Evolutionary conservation across 176 grass and related monocot genomes (phyloP), one percentile per base, ranked within the genome.

Genomic region (Juncus inflexus): DNA sequence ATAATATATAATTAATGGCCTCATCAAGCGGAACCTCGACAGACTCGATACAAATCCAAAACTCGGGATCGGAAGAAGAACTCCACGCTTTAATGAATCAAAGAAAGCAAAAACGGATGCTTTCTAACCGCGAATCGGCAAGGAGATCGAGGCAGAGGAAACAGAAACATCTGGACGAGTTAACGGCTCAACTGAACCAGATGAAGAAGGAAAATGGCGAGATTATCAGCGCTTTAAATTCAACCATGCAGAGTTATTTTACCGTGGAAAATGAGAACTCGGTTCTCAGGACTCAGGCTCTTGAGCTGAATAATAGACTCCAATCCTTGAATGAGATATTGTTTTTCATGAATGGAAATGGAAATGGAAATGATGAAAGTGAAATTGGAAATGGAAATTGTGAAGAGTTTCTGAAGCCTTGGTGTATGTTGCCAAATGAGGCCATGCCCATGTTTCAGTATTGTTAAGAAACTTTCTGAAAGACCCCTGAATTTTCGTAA

Each of bases 101-200:
- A 65, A 83, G 83, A 19, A 82, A 80, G 69, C 83, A 84, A 3
- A 90, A 92, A 74, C 68, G 89, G 58, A 99, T 90, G 95, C 75
- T 84, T 7, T 99, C 95, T 4, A 99, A 99, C 78, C 80, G 89
- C 9, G 95, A 99, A 65, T 99, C 95, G 0, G 95, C 89, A 15
- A 79, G 89, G 7, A 80, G 89, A 66, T 99, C 95, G 49, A 67
- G 95, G 72, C 81, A 86, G 85, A 80, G 95, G 12, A 99, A 99
- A 74, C 95, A 99, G 80, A 83, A 87, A 47, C 95, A 94, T 68
- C 68, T 99, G 49, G 88, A 92, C 63, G 89, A 92, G 40, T 80
- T 99, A 45, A 76, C 41, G 5, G 78, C 89, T 28, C 89, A 99
- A 80, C 72, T 70, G 4, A 66, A 80, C 3, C 85, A 84, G 43